Conservation (phyloP, 2,329 filamentous ascomycete species). For the Orbilia oligospora region DNA sequence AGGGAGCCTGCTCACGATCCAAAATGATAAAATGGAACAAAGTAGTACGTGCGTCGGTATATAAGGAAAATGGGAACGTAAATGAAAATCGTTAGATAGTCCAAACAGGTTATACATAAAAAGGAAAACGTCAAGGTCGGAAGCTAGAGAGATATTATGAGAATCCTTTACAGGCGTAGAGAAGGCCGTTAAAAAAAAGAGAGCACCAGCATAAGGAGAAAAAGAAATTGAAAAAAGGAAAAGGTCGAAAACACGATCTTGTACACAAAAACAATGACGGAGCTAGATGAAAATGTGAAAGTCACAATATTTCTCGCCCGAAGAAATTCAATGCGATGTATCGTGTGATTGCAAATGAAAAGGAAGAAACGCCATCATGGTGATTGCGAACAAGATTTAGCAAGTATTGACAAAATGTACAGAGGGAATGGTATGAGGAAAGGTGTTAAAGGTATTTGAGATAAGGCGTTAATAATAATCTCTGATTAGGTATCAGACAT, state of each 20-base stretch:
- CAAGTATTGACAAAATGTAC: constrained; percentile 26
- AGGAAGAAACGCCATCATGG: constrained; percentile 42
- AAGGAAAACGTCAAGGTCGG: constrained; percentile 63
- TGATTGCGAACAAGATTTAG: constrained; percentile 32
- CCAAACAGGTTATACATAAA: constrained; percentile 29
- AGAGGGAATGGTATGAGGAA: background rate
- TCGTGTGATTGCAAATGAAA: constrained; percentile 25
- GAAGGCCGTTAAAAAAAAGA: constrained; percentile 4
- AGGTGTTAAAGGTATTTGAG: background rate
- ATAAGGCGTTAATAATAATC: background rate
- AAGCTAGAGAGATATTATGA: constrained; percentile 32
- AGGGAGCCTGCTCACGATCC: constrained; percentile 35
- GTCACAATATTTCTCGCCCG: constrained; percentile 16
- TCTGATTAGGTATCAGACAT: constrained; percentile 47
- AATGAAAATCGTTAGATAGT: constrained; percentile 10
- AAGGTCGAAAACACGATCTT: constrained; percentile 25
- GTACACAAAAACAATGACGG: constrained; percentile 19
- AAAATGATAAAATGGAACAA: constrained; percentile 28
- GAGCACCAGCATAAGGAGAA: constrained; percentile 14
- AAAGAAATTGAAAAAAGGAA: constrained; percentile 11
- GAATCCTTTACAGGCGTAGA: constrained; percentile 44
- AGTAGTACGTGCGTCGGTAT: background rate
- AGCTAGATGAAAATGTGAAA: constrained; percentile 20
- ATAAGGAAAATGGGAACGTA: background rate
- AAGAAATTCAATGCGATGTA: constrained; percentile 48